Base-by-base conservation (phyloP, 805 yeast species). In the Cyberlindnera mycetangii region DNA sequence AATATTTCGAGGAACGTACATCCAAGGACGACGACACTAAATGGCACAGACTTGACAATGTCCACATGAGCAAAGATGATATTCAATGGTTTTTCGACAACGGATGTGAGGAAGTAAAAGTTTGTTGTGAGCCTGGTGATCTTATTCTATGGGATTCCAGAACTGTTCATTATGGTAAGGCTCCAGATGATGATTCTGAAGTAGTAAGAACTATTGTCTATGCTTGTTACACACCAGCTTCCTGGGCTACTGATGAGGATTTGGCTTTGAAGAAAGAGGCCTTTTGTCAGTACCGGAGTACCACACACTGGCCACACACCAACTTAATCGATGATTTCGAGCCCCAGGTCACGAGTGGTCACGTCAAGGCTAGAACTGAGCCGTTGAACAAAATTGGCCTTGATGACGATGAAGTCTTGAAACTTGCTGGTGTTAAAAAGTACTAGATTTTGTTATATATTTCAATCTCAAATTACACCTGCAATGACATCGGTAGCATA, bases 61-160 rank as follows among this genome's bases (percentile, higher is more conserved):
- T 45, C 37, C 15, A 18, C 17, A 24, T 64, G 8, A 24, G 56
- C 9, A 34, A 39, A 10, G 58, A 54, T 24, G 54, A 56, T 27
- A 31, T 59, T 31, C 32, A 55, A 37, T 60, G 63, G 64, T 60
- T 60, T 37, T 20, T 46, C 16, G 51, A 45, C 8, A 52, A 50
- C 24, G 65, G 63, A 7, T 54, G 60, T 43, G 58, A 62, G 35
- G 54, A 54, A 35, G 22, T 60, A 21, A 63, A 60, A 51, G 48
- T 64, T 4, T 45, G 53, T 15, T 59, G 53, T 34, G 65, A 61
- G 45, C 60, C 64, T 7, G 68, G 68, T 34, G 68, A 64, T 48
- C 46, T 64, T 45, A 54, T 64, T 25, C 19, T 64, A 8, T 64
- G 68, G 68, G 68, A 62, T 44, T 62, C 68, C 10, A 55, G 66